Conservation (phyloP, 441 rosid species). For the Gossypium schwendimanii region DNA sequence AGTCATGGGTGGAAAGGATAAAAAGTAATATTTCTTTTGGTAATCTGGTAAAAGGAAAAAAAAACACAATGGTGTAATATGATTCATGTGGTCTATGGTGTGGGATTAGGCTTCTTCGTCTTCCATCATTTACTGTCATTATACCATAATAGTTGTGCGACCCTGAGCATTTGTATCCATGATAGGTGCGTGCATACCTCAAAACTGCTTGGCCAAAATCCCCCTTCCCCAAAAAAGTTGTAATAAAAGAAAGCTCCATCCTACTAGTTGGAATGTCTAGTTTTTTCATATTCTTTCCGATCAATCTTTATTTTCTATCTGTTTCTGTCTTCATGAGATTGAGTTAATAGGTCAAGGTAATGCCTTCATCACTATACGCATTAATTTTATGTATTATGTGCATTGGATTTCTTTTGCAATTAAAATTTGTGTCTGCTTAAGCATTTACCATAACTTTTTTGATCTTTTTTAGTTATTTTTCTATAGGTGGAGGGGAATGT, state of each 20-base stretch:
- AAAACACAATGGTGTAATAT: neutral
- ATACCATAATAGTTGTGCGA: neutral
- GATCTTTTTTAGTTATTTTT: constrained; percentile 4
- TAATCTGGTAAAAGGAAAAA: neutral
- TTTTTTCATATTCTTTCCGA: neutral
- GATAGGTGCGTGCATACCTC: neutral
- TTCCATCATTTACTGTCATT: neutral
- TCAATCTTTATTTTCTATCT: neutral
- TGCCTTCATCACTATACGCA: neutral
- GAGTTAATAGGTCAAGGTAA: neutral
- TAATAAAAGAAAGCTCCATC: neutral
- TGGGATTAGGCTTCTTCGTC: constrained; percentile 1
- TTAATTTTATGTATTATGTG: neutral
- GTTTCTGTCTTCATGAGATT: neutral
- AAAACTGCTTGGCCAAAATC: neutral
- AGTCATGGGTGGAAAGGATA: neutral
- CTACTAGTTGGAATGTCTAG: neutral
- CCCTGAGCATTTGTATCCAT: neutral
- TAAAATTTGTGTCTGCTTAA: constrained; percentile 7
- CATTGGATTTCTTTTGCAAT: constrained; percentile 2
- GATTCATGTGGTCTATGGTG: neutral
- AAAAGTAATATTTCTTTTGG: neutral
- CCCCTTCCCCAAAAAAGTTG: neutral
- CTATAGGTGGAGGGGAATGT: constrained; percentile 98
- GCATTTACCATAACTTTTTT: neutral